Evolutionary conservation across 2,329 filamentous ascomycete species (phyloP).

Genomic region (Metarhizium humberi): DNA sequence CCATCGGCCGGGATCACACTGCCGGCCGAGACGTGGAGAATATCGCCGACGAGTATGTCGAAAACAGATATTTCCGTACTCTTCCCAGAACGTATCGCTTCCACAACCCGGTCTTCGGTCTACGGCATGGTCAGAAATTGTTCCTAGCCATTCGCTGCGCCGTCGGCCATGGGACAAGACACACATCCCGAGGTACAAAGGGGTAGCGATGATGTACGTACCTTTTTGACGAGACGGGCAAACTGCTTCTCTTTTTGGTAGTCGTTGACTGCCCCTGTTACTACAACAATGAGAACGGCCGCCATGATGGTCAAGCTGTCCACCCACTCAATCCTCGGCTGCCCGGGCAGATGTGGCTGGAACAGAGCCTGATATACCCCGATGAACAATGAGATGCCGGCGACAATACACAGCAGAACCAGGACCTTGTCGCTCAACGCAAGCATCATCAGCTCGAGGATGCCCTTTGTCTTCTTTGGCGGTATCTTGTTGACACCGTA

Average conservation of each 20-base stretch:
- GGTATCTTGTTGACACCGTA: conserved; percentile 1
- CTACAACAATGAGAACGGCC: conserved; percentile 6
- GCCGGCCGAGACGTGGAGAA: conserved; percentile 59
- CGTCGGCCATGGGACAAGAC: too few species aligned
- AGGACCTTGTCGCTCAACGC: conserved; percentile 33
- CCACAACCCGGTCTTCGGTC: conserved; percentile 54
- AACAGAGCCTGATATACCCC: conserved; percentile 59
- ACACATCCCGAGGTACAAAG: too few species aligned
- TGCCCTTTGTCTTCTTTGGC: not conserved
- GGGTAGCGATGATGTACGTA: not conserved
- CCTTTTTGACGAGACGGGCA: conserved; percentile 46
- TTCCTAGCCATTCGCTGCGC: not conserved
- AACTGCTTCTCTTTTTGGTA: conserved; percentile 62
- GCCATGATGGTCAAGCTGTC: conserved; percentile 54
- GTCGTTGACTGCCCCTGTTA: conserved; percentile 42
- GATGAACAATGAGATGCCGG: conserved; percentile 54
- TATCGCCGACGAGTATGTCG: conserved; percentile 60
- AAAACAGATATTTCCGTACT: conserved; percentile 55
- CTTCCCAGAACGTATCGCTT: conserved; percentile 57
- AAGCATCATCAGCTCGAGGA: conserved; percentile 1
- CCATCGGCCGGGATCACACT: conserved; percentile 64
- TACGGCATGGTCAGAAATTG: not conserved
- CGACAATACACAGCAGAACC: conserved; percentile 56
- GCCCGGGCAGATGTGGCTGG: conserved; percentile 28
- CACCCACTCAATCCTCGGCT: conserved; percentile 49